These are phyloP conservation scores for Suhomyces bolitotheri DNA, from an alignment of 1,139 yeast genomes.

Conservation along the genomic window DNA sequence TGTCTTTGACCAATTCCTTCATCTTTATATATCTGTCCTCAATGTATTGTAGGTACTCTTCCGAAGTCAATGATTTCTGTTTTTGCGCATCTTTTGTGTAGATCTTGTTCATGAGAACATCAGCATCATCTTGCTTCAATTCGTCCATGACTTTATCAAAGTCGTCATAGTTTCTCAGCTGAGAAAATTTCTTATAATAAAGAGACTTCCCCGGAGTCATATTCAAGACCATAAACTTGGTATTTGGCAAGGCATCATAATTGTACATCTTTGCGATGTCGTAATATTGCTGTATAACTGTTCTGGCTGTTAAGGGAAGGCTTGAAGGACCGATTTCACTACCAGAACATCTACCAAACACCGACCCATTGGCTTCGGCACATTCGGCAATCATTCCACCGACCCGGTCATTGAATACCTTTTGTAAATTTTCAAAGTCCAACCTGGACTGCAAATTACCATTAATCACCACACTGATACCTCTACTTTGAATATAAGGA, in stretches of 20 bases:
- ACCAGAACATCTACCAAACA: constrained; percentile 43
- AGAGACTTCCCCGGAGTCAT: constrained; percentile 78
- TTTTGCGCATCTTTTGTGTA: constrained; percentile 37
- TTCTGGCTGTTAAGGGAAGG: constrained; percentile 54
- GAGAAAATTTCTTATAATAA: constrained; percentile 57
- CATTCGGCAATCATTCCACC: constrained; percentile 95
- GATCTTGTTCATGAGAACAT: constrained; percentile 34
- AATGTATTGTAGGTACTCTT: constrained; percentile 21
- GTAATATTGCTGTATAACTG: constrained; percentile 56
- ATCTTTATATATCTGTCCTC: constrained; percentile 13
- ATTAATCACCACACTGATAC: constrained; percentile 74
- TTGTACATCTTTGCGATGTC: constrained; percentile 44
- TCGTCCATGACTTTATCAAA: constrained; percentile 28
- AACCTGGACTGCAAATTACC: constrained; percentile 64
- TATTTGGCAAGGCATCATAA: constrained; percentile 50
- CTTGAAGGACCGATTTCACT: constrained; percentile 13
- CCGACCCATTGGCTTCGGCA: constrained; percentile 85
- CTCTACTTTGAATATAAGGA: constrained; percentile 58
- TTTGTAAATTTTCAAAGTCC: constrained; percentile 58
- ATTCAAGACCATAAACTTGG: constrained; percentile 77
- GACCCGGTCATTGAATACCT: constrained; percentile 46
- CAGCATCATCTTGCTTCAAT: constrained; percentile 28
- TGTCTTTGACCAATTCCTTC: constrained; percentile 11
- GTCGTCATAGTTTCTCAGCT: constrained; percentile 57
- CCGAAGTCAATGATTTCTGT: constrained; percentile 24